phyloP scores from a whole-genome alignment of 129 eudicot species.

The Silybum marianum region DNA sequence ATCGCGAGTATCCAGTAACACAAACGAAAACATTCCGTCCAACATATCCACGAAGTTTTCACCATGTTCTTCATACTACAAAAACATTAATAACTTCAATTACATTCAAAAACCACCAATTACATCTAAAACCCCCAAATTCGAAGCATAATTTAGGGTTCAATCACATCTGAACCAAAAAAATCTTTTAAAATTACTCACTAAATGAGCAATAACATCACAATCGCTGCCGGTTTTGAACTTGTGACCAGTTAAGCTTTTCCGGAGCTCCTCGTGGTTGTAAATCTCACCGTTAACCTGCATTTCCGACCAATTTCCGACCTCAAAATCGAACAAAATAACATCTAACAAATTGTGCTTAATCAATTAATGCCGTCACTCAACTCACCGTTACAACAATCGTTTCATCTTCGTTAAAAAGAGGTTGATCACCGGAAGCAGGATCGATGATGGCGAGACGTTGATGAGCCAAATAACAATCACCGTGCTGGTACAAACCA shows the following conservation, averaged over 20 bases:
- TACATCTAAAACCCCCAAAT: neutral
- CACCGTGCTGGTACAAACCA: conserved; percentile 79
- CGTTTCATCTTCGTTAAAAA: conserved; percentile 62
- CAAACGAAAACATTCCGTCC: conserved; percentile 95
- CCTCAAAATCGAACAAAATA: neutral
- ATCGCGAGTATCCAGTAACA: conserved; percentile 75
- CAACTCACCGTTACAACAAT: conserved; percentile 68
- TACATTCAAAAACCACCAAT: neutral
- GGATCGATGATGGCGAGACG: conserved; percentile 83
- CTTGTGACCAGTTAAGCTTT: conserved; percentile 60
- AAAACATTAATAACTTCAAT: conserved; percentile 2
- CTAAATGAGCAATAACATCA: conserved; percentile 92
- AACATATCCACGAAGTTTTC: conserved; percentile 83
- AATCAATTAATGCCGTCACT: neutral
- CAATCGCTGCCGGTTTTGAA: conserved; percentile 91
- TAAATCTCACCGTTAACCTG: conserved; percentile 96
- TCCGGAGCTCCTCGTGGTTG: conserved; percentile 77
- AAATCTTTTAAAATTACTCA: conserved; percentile 31
- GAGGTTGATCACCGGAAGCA: conserved; percentile 93
- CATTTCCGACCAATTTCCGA: neutral
- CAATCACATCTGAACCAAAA: too few relatives aligned
- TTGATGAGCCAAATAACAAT: conserved; percentile 68
- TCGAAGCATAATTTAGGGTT: neutral
- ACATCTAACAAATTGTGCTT: neutral
- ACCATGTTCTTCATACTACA: conserved; percentile 86